Conservation (phyloP, 1,284 basidiomycete genomes). For the Bjerkandera adusta region DNA sequence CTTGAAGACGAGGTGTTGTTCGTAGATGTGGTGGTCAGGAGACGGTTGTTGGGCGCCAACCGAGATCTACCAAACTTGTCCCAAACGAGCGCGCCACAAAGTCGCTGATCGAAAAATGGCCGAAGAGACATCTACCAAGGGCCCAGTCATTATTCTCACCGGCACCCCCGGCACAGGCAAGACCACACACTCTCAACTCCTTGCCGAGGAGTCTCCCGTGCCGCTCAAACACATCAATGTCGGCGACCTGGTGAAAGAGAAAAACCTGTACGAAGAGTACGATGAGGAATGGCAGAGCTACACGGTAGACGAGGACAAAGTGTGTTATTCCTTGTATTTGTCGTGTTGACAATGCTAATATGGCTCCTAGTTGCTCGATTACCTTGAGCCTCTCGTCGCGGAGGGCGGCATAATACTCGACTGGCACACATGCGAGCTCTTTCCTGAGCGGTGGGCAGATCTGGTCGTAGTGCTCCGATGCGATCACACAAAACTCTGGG, state of each 20-base stretch:
- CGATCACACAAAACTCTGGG: slow-evolving; percentile 89
- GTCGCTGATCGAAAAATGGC: neutral
- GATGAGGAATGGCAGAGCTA: slow-evolving; percentile 96
- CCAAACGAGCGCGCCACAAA: no score
- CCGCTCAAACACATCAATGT: slow-evolving; percentile 86
- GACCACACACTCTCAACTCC: slow-evolving; percentile 84
- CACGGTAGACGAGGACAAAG: slow-evolving; percentile 94
- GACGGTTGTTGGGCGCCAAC: no score
- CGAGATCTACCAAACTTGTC: no score
- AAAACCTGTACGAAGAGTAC: slow-evolving; percentile 80
- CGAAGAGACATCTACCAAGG: slow-evolving; percentile 23
- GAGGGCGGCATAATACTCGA: slow-evolving; percentile 88
- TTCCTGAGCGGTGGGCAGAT: slow-evolving; percentile 96
- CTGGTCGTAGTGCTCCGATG: slow-evolving; percentile 94
- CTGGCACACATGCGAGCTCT: slow-evolving; percentile 96
- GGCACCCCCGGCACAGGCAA: slow-evolving; percentile 90
- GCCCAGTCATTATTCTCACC: slow-evolving; percentile 91
- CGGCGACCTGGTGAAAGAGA: slow-evolving; percentile 86
- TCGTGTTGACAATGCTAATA: neutral
- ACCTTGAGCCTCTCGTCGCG: slow-evolving; percentile 72
- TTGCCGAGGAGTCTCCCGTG: slow-evolving; percentile 65
- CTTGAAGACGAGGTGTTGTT: no score
- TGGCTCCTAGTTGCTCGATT: slow-evolving; percentile 71
- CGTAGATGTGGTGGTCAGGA: no score
- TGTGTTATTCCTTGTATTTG: slow-evolving; percentile 28